Percentiles rank a stretch among this genome's conserved stretches.
Evolutionary conservation across 164 flowering plant species (phyloP).

Genomic region (Kingdonia uniflora): DNA sequence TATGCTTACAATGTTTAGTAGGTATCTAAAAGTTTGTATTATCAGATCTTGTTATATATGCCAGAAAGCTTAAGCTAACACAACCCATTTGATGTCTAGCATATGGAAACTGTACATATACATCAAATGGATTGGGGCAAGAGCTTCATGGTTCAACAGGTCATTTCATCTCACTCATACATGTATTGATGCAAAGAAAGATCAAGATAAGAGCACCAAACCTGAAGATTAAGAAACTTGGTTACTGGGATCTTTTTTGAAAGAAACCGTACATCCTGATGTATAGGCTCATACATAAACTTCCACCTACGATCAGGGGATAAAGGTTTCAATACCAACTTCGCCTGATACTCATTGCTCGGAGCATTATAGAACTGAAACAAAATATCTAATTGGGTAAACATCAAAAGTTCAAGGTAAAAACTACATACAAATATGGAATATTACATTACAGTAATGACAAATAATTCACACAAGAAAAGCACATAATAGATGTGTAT

Average conservation of each 20-base stretch:
- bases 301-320: slow-evolving; percentile 62
- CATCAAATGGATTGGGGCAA: no score
- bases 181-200: not conserved
- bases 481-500: no score
- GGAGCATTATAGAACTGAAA: slow-evolving; percentile 78
- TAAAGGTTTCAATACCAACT: slow-evolving; percentile 73
- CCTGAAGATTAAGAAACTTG: slow-evolving; percentile 80
- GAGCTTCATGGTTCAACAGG: no score
- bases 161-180: not conserved
- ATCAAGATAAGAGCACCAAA: slow-evolving; percentile 8
- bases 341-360: slow-evolving; percentile 55
- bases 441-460: no score
- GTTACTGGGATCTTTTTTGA: slow-evolving; percentile 84
- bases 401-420: not conserved
- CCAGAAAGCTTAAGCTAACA: no score
- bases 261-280: slow-evolving; percentile 57
- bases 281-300: slow-evolving; percentile 68
- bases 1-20: no score
- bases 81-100: no score
- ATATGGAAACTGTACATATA: no score
- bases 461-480: no score
- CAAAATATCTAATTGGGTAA: slow-evolving; percentile 9
- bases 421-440: no score
- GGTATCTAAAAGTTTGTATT: no score
- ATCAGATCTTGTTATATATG: no score